Evolutionary conservation across 768 basidiomycete genomes (phyloP), one percentile per base, ranked within the genome.

Genomic region (Xerocomellus amylosporus): DNA sequence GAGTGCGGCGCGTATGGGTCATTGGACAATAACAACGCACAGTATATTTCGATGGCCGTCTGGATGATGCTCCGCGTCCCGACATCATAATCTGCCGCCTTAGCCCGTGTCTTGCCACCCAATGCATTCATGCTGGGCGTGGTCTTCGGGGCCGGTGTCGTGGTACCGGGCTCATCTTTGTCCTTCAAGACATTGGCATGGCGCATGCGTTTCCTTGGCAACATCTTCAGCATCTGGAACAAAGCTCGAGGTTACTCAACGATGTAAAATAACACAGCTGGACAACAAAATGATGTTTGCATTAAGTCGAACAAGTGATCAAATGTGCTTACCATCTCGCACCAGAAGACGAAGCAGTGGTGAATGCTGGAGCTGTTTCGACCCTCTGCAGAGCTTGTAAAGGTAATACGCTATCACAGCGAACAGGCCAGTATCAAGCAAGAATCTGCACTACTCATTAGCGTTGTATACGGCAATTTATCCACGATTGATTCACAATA

Each of bases 291-390:
- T 26, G 5, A n/a, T 4, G 8, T 45, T 41, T 9, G 6, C 5
- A 41, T 44, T 3, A 12, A 14, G 19, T 26, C 4, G 7, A 40
- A 28, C n/a, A 5, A 20, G 15, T 36, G 15, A 49, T 52, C 49
- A 15, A 34, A n/a, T 6, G 5, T 14, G 9, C 60, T 62, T 20
- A 62, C 54, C 49, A 28, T 55, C 54, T 26, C 49, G 54, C n/a
- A 51, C 6, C 3, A 55, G 36, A 22, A 55, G 47, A 34, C 54
- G 43, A 38, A 55, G 30, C 14, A 55, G 20, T 12, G 54, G 54
- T 10, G 49, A 55, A 26, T 20, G 8, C 19, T 19, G 36, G 7
- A 51, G 31, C 14, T 19, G 15, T 8, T 9, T 20, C n/a, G 49
- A 26, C 4, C 10, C 39, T 33, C 5, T 38, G 30, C 41, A 58